Base-by-base conservation (phyloP, 164 flowering plant species). In the Pachysandra terminalis region DNA sequence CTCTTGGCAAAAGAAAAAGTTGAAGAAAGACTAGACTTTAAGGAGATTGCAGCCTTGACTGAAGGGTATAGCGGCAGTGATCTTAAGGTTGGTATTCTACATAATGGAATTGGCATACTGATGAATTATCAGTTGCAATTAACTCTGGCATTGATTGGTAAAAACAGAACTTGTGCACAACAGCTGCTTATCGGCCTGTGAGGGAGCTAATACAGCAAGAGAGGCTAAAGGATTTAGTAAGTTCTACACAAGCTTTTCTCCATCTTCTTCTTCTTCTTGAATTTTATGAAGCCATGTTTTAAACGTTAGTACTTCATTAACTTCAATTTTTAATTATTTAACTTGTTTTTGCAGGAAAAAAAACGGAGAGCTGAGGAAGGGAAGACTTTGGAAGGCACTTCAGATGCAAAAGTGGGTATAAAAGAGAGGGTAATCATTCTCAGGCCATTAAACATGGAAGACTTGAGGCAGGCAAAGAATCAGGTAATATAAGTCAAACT, bases 21-120 rank as follows among this genome's bases (percentile, higher is more conserved):
- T 61, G 64, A 35, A 12, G 87, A 86, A 54, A 76, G 79, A 64
- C 63, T 89, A 16, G 89, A 89, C 62, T 86, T 68, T 59, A 77
- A 83, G 69, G 90, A 84, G 79, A 84, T 89, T 73, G 91, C 84
- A 23, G 56, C 75, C 61, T 81, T 86, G 82, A 89, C 95, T 25
- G 95, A 89, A 76, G 95, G 95, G 27, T 87, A 77, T 51, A 89
- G 83, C 74, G 95, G 91, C 73, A 89, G 95, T 80, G 95, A 89
- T 82, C 87, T 89, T 0, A 89, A 89, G 95, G 95, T 89, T 66
- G 58, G 83, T 71, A 56, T 56, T 9, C 28, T 41, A 2, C 16
- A n/a, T n/a, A n/a, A n/a, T 19, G n/a, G 19, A 16, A 56, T 56
- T 56, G 26, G 23, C 16, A 19, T 24, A 10, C 25, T 56, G 59